Evolutionary conservation across 1,284 basidiomycete species (phyloP).

Genomic region (Trichosporon inkin): DNA sequence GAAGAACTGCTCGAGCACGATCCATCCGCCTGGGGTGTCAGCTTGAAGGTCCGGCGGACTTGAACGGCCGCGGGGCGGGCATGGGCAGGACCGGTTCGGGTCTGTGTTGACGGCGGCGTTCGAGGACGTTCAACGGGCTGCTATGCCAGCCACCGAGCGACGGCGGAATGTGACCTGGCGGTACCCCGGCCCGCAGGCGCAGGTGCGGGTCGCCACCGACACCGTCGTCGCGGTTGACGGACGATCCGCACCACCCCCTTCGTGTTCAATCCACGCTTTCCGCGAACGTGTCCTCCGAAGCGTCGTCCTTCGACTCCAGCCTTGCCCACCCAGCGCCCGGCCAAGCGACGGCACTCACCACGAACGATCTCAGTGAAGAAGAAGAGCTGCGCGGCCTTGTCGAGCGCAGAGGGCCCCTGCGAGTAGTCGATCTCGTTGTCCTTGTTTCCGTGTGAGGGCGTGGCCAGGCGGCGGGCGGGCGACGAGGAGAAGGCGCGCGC

Average conservation of each 20-base stretch:
- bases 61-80: neutral
- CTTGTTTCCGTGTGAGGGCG: neutral
- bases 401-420: constrained; percentile 76
- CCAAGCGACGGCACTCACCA: constrained; percentile 57
- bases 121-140: no score
- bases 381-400: constrained; percentile 94
- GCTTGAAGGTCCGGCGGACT: neutral
- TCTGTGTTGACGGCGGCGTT: no score
- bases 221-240: no score
- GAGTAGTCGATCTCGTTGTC: constrained; percentile 40
- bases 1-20: constrained; percentile 98
- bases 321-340: neutral
- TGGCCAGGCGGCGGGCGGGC: neutral
- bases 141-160: no score
- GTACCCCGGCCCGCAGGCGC: no score
- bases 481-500: constrained; percentile 17
- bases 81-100: no score
- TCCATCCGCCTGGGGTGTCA: constrained; percentile 79
- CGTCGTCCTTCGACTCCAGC: neutral
- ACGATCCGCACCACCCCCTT: neutral
- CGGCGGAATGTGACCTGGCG: no score
- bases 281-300: neutral
- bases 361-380: constrained; percentile 98
- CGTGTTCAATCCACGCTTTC: no score
- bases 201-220: no score